These are phyloP conservation scores for Aaosphaeria pasadenensis DNA, from an alignment of 2,329 filamentous ascomycete genomes.

Conservation along the genomic window DNA sequence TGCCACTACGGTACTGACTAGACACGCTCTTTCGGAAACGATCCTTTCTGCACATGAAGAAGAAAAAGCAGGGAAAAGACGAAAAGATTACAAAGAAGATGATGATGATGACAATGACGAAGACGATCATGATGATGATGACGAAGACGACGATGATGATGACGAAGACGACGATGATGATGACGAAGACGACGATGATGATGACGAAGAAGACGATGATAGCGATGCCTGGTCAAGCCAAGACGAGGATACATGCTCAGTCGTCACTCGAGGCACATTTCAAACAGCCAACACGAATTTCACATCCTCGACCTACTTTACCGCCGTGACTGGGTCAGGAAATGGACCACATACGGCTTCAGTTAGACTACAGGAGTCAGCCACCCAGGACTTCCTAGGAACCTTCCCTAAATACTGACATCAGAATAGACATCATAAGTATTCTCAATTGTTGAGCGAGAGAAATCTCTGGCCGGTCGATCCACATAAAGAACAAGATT, in stretches of 20 bases:
- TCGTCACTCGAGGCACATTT: background rate
- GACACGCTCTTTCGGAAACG: too few species aligned
- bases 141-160: too few species aligned
- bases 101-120: too few species aligned
- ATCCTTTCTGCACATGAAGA: too few species aligned
- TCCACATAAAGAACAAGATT: slow-evolving; percentile 9
- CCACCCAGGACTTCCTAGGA: background rate
- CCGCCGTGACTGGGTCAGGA: background rate
- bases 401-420: background rate
- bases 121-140: too few species aligned
- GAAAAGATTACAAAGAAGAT: too few species aligned
- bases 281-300: background rate
- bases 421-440: slow-evolving; percentile 1
- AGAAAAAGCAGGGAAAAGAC: too few species aligned
- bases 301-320: background rate
- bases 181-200: too few species aligned
- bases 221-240: too few species aligned
- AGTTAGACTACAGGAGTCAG: background rate
- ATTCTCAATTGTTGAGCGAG: slow-evolving; percentile 1
- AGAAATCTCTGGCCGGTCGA: slow-evolving; percentile 5
- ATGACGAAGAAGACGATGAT: too few species aligned
- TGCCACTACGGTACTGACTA: too few species aligned
- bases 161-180: too few species aligned
- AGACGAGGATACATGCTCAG: background rate
- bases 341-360: background rate